These are phyloP conservation scores for Orbilia brochopaga DNA, from an alignment of 2,329 filamentous ascomycete genomes.

Conservation along the genomic window DNA sequence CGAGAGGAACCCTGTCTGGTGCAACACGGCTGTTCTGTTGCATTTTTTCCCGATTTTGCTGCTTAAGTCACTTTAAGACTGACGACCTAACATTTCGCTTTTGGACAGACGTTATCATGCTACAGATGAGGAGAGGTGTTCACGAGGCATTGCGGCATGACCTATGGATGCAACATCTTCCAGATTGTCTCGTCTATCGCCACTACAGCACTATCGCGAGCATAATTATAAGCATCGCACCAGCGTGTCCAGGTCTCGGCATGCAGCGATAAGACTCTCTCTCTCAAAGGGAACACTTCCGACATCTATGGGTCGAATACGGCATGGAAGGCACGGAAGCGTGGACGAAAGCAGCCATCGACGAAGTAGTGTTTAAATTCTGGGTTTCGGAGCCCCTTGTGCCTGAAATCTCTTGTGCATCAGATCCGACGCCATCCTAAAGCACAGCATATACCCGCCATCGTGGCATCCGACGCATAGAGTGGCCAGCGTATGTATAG, in stretches of 20 bases:
- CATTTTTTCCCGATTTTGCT: background rate
- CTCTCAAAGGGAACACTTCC: too few relatives aligned
- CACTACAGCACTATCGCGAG: too few relatives aligned
- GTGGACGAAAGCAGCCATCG: background rate
- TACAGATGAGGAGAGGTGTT: too few relatives aligned
- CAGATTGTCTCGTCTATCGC: too few relatives aligned
- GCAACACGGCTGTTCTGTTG: background rate
- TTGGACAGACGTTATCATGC: background rate
- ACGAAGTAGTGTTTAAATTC: background rate
- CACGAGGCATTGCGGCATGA: too few relatives aligned
- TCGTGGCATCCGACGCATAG: background rate
- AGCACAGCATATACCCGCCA: background rate
- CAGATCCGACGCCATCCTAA: background rate
- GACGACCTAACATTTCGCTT: too few relatives aligned
- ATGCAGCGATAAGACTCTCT: too few relatives aligned
- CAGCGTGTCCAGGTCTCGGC: too few relatives aligned
- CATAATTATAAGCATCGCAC: too few relatives aligned
- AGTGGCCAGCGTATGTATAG: background rate
- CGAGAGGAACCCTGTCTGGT: background rate
- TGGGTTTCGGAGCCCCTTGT: background rate
- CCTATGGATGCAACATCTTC: too few relatives aligned
- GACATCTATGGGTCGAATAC: too few relatives aligned
- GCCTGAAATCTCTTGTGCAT: constrained; percentile 5
- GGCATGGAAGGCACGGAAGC: background rate
- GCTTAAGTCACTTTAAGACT: too few relatives aligned